These are phyloP conservation scores for Candida parachauliodes DNA, from an alignment of 805 yeast genomes.

Conservation along the genomic window DNA sequence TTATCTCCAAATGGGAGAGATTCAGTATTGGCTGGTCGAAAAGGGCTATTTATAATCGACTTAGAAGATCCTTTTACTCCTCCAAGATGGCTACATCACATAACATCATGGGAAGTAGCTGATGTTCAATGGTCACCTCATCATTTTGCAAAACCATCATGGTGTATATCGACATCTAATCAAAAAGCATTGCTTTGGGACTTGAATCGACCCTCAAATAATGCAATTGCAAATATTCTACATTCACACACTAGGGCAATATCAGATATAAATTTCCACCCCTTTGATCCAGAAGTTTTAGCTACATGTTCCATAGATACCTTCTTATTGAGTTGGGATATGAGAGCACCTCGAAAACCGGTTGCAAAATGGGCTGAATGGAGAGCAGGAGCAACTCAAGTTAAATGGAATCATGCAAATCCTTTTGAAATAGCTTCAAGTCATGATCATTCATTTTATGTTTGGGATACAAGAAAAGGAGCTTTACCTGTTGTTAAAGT, in stretches of 20 bases:
- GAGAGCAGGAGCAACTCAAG: conserved; percentile 93
- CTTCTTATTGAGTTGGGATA: conserved; percentile 84
- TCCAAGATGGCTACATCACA: conserved; percentile 89
- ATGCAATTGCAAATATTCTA: conserved; percentile 79
- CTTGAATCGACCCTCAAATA: conserved; percentile 61
- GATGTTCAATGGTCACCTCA: conserved; percentile 99
- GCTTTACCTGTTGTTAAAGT: conserved; percentile 67
- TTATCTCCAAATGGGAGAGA: conserved; percentile 88
- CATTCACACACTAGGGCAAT: conserved; percentile 93
- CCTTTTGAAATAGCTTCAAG: conserved; percentile 78
- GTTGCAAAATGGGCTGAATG: conserved; percentile 84
- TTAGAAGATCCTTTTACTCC: conserved; percentile 93
- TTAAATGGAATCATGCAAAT: conserved; percentile 83
- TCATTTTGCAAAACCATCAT: conserved; percentile 65
- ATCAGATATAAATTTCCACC: conserved; percentile 92
- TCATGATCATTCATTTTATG: conserved; percentile 73
- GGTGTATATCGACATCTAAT: conserved; percentile 93
- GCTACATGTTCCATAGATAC: conserved; percentile 96
- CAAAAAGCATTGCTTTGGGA: conserved; percentile 97
- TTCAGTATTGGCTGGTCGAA: conserved; percentile 80
- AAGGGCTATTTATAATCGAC: conserved; percentile 87
- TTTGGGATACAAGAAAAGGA: conserved; percentile 90
- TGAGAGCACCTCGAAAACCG: conserved; percentile 74
- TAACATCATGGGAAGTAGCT: conserved; percentile 97
- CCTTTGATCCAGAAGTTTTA: conserved; percentile 75